Conservation (phyloP, 1,139 yeast species). For the Yamadazyma conglobata region DNA sequence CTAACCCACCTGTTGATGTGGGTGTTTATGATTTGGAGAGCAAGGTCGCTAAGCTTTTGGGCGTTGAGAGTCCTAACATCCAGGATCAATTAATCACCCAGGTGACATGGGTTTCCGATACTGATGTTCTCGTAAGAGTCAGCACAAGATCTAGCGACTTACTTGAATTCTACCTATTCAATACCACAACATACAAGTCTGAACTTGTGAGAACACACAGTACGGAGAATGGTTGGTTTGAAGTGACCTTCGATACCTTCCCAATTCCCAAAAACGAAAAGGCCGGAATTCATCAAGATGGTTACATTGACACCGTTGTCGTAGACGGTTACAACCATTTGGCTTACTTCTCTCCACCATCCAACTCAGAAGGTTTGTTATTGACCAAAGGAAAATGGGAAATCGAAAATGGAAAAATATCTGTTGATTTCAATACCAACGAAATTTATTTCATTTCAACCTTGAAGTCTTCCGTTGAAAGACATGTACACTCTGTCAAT, state of each 20-base stretch:
- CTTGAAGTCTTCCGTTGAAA: conserved; percentile 47
- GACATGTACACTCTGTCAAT: conserved; percentile 49
- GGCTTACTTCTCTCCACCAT: conserved; percentile 55
- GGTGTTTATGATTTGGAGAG: conserved; percentile 29
- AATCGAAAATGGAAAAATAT: conserved; percentile 45
- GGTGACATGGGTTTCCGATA: conserved; percentile 41
- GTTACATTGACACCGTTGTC: conserved; percentile 53
- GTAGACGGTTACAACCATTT: conserved; percentile 53
- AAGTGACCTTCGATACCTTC: conserved; percentile 69
- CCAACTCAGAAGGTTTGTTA: conserved; percentile 35
- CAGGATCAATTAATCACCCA: conserved; percentile 36
- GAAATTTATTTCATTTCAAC: conserved; percentile 49
- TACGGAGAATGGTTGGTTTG: conserved; percentile 62
- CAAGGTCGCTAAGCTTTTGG: conserved; percentile 15
- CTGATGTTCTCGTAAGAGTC: conserved; percentile 32
- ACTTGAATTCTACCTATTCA: conserved; percentile 37
- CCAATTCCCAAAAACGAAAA: conserved; percentile 61
- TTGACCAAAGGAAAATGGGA: conserved; percentile 56
- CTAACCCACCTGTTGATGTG: conserved; percentile 41
- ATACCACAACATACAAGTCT: conserved; percentile 25
- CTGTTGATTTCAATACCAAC: conserved; percentile 42
- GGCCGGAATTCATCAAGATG: conserved; percentile 42
- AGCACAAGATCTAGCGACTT: conserved; percentile 47
- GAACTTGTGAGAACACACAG: conserved; percentile 33
- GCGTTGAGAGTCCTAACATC: conserved; percentile 23